Conservation (phyloP, 78 protist genomes). For the Tieghemostelium lacteum region DNA sequence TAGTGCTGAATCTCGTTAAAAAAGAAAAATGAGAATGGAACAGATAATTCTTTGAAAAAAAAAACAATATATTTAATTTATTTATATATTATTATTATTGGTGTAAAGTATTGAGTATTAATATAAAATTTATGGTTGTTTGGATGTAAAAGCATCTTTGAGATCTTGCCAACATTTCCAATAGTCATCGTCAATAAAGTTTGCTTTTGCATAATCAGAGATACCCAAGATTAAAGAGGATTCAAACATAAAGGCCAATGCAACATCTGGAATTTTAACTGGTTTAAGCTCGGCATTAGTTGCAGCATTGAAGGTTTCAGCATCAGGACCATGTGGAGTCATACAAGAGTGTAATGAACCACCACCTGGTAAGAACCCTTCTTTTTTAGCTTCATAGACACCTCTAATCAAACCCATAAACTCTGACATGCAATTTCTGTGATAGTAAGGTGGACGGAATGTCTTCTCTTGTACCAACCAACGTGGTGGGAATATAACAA, state of each 20-base stretch:
- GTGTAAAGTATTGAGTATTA: too few species aligned
- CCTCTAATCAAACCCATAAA: conserved; percentile 97
- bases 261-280: conserved; percentile 59
- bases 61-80: not conserved
- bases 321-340: conserved; percentile 98
- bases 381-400: conserved; percentile 95
- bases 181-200: conserved; percentile 76
- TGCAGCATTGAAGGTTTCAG: conserved; percentile 82
- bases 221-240: conserved; percentile 72
- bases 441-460: conserved; percentile 97
- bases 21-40: not conserved
- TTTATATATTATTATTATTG: too few species aligned
- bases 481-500: conserved; percentile 97
- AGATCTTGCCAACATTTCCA: conserved; percentile 89
- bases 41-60: not conserved
- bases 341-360: conserved; percentile 87
- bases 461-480: conserved; percentile 94
- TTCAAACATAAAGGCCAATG: conserved; percentile 94
- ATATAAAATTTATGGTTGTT: too few species aligned
- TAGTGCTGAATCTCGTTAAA: not conserved
- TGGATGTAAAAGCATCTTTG: not conserved
- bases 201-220: conserved; percentile 56
- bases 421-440: conserved; percentile 95
- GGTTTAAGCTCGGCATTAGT: conserved; percentile 58
- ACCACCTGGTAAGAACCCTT: conserved; percentile 88